These are phyloP conservation scores for Ampelocalamus luodianensis DNA, from an alignment of 176 grass and related monocot genomes.

Conservation along the genomic window DNA sequence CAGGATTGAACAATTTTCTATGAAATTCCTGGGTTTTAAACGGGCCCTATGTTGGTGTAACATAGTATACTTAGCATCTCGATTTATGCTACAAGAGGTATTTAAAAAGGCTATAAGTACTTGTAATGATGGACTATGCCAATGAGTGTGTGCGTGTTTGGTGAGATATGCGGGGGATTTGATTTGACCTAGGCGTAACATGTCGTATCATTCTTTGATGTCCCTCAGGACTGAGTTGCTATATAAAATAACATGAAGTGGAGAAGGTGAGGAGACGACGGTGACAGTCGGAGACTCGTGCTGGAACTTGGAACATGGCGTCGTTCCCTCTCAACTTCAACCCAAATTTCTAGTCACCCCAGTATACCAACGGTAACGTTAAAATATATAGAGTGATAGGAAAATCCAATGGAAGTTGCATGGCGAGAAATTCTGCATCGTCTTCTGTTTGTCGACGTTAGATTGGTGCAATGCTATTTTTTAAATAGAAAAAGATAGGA, in stretches of 20 bases:
- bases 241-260: constrained; percentile 42
- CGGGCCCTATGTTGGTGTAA: neutral
- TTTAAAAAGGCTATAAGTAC: constrained; percentile 8
- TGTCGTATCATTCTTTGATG: constrained; percentile 44
- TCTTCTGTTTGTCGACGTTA: constrained; percentile 24
- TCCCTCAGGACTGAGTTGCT: neutral
- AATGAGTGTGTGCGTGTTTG: constrained; percentile 39
- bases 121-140: constrained; percentile 36
- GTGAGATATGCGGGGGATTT: constrained; percentile 53
- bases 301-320: neutral
- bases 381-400: constrained; percentile 22
- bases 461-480: neutral
- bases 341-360: constrained; percentile 21
- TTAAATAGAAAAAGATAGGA: neutral
- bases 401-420: neutral
- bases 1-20: too few relatives aligned
- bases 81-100: neutral
- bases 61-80: neutral
- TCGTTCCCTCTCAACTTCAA: neutral
- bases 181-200: constrained; percentile 46
- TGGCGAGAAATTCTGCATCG: neutral
- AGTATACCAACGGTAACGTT: constrained; percentile 20
- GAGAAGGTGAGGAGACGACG: constrained; percentile 43
- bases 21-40: too few relatives aligned
- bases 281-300: constrained; percentile 47